phyloP scores from a whole-genome alignment of 1,284 basidiomycete genomes.

The Cryptococcus hybrid region DNA sequence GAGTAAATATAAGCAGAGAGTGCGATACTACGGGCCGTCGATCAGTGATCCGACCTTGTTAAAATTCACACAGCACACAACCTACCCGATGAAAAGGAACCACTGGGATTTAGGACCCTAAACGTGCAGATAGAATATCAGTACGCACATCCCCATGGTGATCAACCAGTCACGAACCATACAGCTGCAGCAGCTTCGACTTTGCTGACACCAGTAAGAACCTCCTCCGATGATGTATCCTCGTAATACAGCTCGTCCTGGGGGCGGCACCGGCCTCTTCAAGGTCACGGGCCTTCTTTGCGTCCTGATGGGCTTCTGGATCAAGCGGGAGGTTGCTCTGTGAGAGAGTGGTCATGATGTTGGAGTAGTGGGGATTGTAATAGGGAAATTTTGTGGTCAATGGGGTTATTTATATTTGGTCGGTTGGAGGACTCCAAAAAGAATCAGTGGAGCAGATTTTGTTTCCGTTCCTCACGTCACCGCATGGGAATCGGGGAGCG shows the following conservation, averaged over 20 bases:
- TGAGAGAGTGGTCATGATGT: background rate
- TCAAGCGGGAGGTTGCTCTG: background rate
- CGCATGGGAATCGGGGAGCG: no score
- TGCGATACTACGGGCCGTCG: constrained; percentile 55
- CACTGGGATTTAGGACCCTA: constrained; percentile 53
- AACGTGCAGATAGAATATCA: background rate
- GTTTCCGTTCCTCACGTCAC: no score
- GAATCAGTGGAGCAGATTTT: no score
- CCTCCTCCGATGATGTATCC: constrained; percentile 9
- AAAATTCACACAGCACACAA: constrained; percentile 4
- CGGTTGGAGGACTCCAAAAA: no score
- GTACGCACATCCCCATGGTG: background rate
- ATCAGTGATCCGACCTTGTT: background rate
- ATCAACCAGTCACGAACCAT: constrained; percentile 25
- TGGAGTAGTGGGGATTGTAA: no score
- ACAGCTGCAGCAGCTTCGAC: constrained; percentile 44
- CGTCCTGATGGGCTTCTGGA: background rate
- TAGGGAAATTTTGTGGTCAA: no score
- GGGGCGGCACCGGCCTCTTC: background rate
- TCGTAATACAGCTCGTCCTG: constrained; percentile 10
- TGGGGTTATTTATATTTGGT: no score
- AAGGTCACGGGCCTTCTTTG: constrained; percentile 4
- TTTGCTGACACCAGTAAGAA: constrained; percentile 34
- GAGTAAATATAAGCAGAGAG: constrained; percentile 74
- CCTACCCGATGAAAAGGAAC: constrained; percentile 62